phyloP scores from a whole-genome alignment of 2,329 filamentous ascomycete genomes.

The Diaporthe sp. region DNA sequence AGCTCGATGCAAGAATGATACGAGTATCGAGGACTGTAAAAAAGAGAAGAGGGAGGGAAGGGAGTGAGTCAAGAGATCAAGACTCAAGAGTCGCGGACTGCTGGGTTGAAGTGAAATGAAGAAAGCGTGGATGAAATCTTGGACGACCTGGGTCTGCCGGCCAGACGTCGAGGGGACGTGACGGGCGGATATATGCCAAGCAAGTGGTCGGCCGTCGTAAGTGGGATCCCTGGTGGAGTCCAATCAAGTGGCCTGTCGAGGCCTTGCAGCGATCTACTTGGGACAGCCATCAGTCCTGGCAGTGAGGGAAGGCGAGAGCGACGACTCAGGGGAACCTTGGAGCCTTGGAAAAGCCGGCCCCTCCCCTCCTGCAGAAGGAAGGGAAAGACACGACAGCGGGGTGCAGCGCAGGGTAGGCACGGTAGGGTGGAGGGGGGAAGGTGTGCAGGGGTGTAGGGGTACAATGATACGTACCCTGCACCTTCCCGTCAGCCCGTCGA shows the following conservation, averaged over 20 bases:
- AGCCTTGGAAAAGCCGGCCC: not conserved
- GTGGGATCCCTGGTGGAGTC: constrained; percentile 26
- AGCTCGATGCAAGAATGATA: not conserved
- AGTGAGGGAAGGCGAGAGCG: constrained; percentile 13
- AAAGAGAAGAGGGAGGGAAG: constrained; percentile 32
- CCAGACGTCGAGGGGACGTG: constrained; percentile 22
- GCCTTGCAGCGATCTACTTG: constrained; percentile 30
- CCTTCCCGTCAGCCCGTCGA: constrained; percentile 15
- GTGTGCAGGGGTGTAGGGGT: not conserved
- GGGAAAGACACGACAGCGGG: constrained; percentile 26
- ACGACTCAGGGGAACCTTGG: constrained; percentile 32
- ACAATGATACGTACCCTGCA: constrained; percentile 12
- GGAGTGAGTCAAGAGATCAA: constrained; percentile 16
- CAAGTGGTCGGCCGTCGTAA: constrained; percentile 20
- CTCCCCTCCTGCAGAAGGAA: constrained; percentile 12
- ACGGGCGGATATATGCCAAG: constrained; percentile 34
- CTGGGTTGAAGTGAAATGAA: constrained; percentile 27
- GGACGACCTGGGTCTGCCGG: constrained; percentile 16
- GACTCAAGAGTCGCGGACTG: constrained; percentile 26
- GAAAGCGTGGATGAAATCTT: constrained; percentile 25
- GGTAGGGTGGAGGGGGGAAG: not conserved
- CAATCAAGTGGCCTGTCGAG: constrained; percentile 33
- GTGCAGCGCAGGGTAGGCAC: not conserved
- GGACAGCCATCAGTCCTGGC: constrained; percentile 19
- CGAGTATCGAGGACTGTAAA: constrained; percentile 30